These are phyloP conservation scores for Aureobasidium sp. DNA, from an alignment of 2,329 filamentous ascomycete genomes.

Conservation along the genomic window DNA sequence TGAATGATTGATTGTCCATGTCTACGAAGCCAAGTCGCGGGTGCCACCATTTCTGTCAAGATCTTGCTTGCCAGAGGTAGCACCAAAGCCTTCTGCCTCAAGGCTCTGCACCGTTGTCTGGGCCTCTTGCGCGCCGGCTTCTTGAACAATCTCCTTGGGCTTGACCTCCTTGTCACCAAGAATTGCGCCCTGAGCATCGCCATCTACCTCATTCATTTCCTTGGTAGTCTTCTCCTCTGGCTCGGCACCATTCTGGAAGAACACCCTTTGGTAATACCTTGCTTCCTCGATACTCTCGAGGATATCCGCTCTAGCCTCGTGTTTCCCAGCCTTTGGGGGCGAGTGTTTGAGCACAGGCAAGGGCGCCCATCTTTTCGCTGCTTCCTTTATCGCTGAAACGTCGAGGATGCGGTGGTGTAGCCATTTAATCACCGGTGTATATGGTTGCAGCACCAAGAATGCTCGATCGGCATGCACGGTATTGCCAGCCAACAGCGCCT, in stretches of 20 bases:
- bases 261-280: constrained; percentile 63
- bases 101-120: background rate
- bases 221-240: background rate
- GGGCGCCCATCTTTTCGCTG: constrained; percentile 69
- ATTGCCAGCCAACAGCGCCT: constrained; percentile 78
- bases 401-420: constrained; percentile 88
- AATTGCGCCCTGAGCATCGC: constrained; percentile 39
- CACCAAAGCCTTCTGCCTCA: background rate
- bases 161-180: constrained; percentile 47
- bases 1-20: background rate
- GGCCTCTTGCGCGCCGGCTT: constrained; percentile 23
- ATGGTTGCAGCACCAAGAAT: constrained; percentile 70
- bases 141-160: constrained; percentile 46
- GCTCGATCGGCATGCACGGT: constrained; percentile 82
- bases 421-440: constrained; percentile 62
- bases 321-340: constrained; percentile 65
- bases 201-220: background rate
- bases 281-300: constrained; percentile 93
- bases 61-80: background rate
- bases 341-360: constrained; percentile 51
- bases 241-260: constrained; percentile 45
- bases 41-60: background rate
- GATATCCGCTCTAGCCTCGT: constrained; percentile 83
- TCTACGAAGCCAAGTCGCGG: background rate
- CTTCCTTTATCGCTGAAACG: constrained; percentile 88